A percentile compares a stretch with the other conserved stretches of the same genome.
Evolutionary conservation across 2,329 filamentous ascomycete genomes (phyloP).

Genomic region (Aspergillus novofumigatus): DNA sequence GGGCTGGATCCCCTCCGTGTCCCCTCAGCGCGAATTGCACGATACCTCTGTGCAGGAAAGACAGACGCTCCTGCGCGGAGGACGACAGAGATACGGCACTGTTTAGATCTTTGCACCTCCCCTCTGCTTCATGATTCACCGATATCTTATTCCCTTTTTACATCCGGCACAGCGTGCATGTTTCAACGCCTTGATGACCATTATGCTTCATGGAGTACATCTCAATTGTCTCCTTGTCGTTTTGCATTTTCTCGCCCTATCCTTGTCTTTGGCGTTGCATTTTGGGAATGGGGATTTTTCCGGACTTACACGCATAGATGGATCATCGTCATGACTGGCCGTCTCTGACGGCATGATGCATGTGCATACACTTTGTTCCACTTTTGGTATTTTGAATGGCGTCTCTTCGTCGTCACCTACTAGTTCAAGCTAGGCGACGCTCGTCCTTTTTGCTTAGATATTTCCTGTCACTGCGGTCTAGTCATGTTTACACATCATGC

Average conservation of each 20-base stretch:
- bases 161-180: neutral
- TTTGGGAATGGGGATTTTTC: neutral
- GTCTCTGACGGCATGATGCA: neutral
- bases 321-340: neutral
- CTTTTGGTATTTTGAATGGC: neutral
- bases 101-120: slow-evolving; percentile 19
- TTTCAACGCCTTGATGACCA: neutral
- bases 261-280: neutral
- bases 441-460: neutral
- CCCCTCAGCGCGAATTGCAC: slow-evolving; percentile 27
- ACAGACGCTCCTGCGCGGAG: slow-evolving; percentile 27
- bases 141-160: neutral
- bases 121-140: neutral
- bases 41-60: slow-evolving; percentile 20
- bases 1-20: slow-evolving; percentile 57
- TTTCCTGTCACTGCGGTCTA: neutral
- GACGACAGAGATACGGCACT: slow-evolving; percentile 30
- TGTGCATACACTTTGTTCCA: neutral
- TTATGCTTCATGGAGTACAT: neutral
- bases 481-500: neutral
- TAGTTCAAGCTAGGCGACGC: neutral
- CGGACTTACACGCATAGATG: neutral
- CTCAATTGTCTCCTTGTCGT: neutral
- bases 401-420: neutral
- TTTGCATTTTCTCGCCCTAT: neutral